Percentiles rank a stretch among this genome's conserved stretches.
Conservation (phyloP, 345 rosid genomes). For the Psidium friedrichsthalianum region DNA sequence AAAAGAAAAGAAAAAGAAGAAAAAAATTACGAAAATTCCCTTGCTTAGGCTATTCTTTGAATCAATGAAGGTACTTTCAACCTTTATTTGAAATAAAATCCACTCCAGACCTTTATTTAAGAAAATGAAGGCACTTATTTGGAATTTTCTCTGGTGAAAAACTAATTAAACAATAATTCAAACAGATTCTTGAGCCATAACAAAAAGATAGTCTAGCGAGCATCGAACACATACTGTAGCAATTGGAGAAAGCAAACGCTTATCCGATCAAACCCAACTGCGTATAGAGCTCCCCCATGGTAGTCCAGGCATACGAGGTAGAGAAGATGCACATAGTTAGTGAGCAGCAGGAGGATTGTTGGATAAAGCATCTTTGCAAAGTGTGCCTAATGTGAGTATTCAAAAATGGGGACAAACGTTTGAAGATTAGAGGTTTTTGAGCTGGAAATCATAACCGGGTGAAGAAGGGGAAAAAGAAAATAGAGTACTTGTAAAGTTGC, state of each 20-base stretch:
- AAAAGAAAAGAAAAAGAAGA: too few species aligned
- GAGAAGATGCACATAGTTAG: slow-evolving; percentile 68
- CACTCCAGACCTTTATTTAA: too few species aligned
- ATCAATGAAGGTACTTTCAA: too few species aligned
- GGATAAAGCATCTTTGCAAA: slow-evolving; percentile 9
- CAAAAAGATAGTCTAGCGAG: not conserved
- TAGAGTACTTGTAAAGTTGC: not conserved
- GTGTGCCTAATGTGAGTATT: not conserved
- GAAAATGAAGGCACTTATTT: too few species aligned
- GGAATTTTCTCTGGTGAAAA: too few species aligned
- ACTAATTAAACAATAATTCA: not conserved
- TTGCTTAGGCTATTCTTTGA: too few species aligned
- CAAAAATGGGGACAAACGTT: not conserved
- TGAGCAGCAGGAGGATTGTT: slow-evolving; percentile 34
- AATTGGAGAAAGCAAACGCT: not conserved
- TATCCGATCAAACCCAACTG: not conserved
- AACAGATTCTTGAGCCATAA: not conserved
- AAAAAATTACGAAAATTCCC: too few species aligned
- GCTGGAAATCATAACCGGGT: too few species aligned
- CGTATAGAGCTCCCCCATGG: slow-evolving; percentile 31
- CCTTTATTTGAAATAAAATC: too few species aligned
- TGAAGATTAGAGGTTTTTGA: not conserved
- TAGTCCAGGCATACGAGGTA: slow-evolving; percentile 34
- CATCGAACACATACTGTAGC: not conserved
- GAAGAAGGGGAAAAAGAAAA: not conserved